These are phyloP conservation scores for Botrytis medusae DNA, from an alignment of 2,329 filamentous ascomycete species.

Conservation along the genomic window DNA sequence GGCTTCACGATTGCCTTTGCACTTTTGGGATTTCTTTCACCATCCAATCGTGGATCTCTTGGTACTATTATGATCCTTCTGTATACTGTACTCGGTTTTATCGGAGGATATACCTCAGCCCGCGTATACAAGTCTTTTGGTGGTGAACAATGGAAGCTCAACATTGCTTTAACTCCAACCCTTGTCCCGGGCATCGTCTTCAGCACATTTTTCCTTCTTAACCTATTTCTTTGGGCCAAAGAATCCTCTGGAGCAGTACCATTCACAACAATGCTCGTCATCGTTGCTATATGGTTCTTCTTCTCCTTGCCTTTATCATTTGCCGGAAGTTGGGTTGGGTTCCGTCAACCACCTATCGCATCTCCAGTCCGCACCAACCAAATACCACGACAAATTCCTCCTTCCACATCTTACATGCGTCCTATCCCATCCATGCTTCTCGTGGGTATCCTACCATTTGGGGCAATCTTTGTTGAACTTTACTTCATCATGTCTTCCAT, in stretches of 20 bases:
- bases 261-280: conserved; percentile 93
- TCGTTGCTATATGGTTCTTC: conserved; percentile 93
- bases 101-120: conserved; percentile 87
- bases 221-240: conserved; percentile 95
- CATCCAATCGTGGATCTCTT: conserved; percentile 90
- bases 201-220: conserved; percentile 83
- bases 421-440: conserved; percentile 88
- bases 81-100: conserved; percentile 88
- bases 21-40: conserved; percentile 89
- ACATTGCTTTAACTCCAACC: conserved; percentile 83
- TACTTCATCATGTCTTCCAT: conserved; percentile 99
- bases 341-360: conserved; percentile 70
- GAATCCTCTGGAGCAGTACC: conserved; percentile 90
- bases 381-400: conserved; percentile 94
- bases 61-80: conserved; percentile 91
- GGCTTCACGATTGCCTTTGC: conserved; percentile 93
- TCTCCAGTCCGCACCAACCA: conserved; percentile 93
- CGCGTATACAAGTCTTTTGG: conserved; percentile 93
- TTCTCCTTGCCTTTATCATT: conserved; percentile 92
- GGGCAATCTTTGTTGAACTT: conserved; percentile 95
- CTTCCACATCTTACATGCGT: conserved; percentile 76
- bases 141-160: conserved; percentile 91
- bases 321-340: conserved; percentile 89
- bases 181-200: conserved; percentile 88
- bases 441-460: conserved; percentile 90